These are phyloP conservation scores for Musa schizocarpa DNA, from an alignment of 176 grass and related monocot species.

Conservation along the genomic window DNA sequence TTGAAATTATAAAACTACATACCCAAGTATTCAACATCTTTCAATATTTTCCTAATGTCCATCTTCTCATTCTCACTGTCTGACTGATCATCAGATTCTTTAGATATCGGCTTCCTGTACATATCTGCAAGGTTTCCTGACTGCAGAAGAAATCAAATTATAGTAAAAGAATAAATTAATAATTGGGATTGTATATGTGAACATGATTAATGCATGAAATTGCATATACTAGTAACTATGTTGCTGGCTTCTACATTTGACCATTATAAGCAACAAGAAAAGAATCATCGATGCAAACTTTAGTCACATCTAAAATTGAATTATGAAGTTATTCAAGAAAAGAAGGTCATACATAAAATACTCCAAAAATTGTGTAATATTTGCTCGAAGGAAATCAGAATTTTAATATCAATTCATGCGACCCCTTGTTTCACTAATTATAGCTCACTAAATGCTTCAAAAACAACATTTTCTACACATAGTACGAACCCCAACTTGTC, in stretches of 20 bases:
- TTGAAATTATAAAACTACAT: conserved; percentile 15
- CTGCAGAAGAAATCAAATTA: conserved; percentile 21
- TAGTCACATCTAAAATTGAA: background rate
- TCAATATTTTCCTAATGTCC: conserved; percentile 65
- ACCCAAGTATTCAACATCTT: conserved; percentile 84
- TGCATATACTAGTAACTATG: background rate
- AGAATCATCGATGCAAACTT: background rate
- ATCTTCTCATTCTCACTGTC: conserved; percentile 62
- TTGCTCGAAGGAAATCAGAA: background rate
- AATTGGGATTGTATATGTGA: background rate
- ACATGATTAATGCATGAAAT: background rate
- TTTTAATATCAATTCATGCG: background rate
- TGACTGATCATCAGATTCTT: conserved; percentile 27
- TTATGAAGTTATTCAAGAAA: background rate
- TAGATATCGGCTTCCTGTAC: conserved; percentile 42
- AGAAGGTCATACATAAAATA: background rate
- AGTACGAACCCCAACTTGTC: too few relatives aligned
- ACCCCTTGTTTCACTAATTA: too few relatives aligned
- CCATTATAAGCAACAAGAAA: background rate
- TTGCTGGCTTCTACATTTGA: background rate
- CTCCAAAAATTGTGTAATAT: background rate
- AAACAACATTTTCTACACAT: too few relatives aligned
- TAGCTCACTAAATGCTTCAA: too few relatives aligned
- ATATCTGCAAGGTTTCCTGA: conserved; percentile 66
- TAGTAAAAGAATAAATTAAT: background rate